These are phyloP conservation scores for Myxozyma neglecta DNA, from an alignment of 805 yeast genomes.

Conservation along the genomic window DNA sequence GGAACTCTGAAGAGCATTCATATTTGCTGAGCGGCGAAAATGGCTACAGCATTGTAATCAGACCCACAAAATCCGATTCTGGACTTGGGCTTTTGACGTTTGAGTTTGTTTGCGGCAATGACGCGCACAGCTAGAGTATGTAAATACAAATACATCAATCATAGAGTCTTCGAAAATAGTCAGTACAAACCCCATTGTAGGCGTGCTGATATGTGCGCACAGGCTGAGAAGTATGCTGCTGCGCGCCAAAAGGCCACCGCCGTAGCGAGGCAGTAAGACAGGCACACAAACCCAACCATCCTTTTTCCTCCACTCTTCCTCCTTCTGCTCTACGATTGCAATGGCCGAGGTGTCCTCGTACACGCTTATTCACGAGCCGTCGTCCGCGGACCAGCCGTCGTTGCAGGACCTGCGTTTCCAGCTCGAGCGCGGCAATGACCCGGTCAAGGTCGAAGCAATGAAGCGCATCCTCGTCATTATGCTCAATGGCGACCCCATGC, in stretches of 20 bases:
- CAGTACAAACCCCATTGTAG: not conserved
- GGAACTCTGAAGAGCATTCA: slow-evolving; percentile 26
- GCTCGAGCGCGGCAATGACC: slow-evolving; percentile 88
- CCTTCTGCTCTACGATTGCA: not conserved
- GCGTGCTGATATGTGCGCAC: slow-evolving; percentile 3
- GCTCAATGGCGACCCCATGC: slow-evolving; percentile 90
- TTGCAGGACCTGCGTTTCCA: slow-evolving; percentile 70
- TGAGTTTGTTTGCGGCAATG: slow-evolving; percentile 18
- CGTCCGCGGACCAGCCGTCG: slow-evolving; percentile 45
- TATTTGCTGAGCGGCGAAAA: slow-evolving; percentile 26
- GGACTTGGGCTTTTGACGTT: slow-evolving; percentile 1
- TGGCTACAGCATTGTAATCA: slow-evolving; percentile 16
- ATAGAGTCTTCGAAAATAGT: not conserved
- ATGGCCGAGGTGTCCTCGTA: slow-evolving; percentile 31
- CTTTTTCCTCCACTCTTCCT: not conserved
- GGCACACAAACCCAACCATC: not conserved
- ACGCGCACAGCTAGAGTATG: slow-evolving; percentile 11
- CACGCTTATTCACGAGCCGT: slow-evolving; percentile 32
- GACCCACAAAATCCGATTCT: not conserved
- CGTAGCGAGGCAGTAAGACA: not conserved
- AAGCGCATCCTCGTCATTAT: slow-evolving; percentile 78
- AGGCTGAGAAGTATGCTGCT: slow-evolving; percentile 5
- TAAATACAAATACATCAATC: not conserved
- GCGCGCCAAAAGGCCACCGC: slow-evolving; percentile 6
- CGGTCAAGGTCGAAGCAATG: slow-evolving; percentile 85